These are phyloP conservation scores for Paecilomyces dactylethromorphus DNA, from an alignment of 2,329 filamentous ascomycete species.

Conservation along the genomic window DNA sequence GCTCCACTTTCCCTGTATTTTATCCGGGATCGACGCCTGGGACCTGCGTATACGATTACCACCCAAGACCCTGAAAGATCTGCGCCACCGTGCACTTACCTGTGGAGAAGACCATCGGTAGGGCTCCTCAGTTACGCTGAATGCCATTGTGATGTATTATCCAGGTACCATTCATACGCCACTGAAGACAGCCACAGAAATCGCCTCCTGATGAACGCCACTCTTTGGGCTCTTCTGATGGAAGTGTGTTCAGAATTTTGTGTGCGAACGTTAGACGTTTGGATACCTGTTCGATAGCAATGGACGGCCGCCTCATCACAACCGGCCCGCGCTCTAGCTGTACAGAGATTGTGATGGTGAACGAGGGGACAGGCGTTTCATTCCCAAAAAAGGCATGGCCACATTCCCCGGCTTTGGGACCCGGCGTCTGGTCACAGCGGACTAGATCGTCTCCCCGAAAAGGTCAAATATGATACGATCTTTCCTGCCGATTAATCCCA, in stretches of 20 bases:
- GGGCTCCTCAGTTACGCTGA: conserved; percentile 7
- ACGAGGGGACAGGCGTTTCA: neutral
- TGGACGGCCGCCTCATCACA: neutral
- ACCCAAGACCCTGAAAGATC: conserved; percentile 15
- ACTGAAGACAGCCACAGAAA: conserved; percentile 8
- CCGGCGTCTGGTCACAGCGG: neutral
- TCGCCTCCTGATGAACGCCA: conserved; percentile 7
- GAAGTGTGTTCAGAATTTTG: neutral
- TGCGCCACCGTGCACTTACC: conserved; percentile 10
- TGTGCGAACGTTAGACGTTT: neutral
- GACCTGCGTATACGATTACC: conserved; percentile 9
- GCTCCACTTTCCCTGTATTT: neutral
- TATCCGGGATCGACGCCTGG: conserved; percentile 7
- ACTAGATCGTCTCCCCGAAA: neutral
- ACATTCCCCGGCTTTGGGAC: neutral
- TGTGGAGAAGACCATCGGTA: conserved; percentile 7
- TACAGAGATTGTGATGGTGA: neutral
- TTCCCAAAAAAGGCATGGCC: neutral
- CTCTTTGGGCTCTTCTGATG: conserved; percentile 6
- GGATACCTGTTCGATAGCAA: neutral
- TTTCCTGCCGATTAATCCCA: neutral
- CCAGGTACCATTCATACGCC: conserved; percentile 10
- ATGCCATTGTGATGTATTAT: conserved; percentile 8
- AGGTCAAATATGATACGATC: neutral
- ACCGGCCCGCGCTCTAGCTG: neutral